Evolutionary conservation across 257 asterid genomes (phyloP), one percentile per base, ranked within the genome.

Genomic region (Voacanga thouarsii): DNA sequence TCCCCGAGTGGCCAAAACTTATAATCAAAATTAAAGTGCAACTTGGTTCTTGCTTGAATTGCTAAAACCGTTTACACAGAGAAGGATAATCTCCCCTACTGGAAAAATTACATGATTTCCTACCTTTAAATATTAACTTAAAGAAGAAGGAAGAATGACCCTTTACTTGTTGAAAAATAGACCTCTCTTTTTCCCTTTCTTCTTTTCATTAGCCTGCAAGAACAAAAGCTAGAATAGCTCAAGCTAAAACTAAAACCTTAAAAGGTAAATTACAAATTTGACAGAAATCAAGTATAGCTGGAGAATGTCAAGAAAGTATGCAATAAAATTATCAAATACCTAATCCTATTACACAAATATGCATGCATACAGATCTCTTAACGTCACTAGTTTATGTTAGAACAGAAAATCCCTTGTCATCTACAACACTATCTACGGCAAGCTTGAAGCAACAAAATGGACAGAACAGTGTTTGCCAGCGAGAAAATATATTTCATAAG

Each of bases 201-300:
- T 94, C 87, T 89, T 94, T 81, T 89, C 97, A 80, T 85, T 87
- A 81, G 96, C 98, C 97, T 93, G 94, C 91, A 87, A 28, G 50
- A 69, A 75, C 71, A 53, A 50, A 59, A 43, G 47, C 12, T 49
- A 41, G 39, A 78, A 72, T 49, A 66, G 8, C 28, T 80, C 44
- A 77, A 33, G 53, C 26, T 21, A 65, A 55, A 41, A 53, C 44
- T 4, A 10, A 55, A 21, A 18, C 15, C 3, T n/a, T n/a, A 44
- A 44, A 8, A 44, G 47, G 9, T 44, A 1, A 1, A 44, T 44
- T 47, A 11, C 21, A 19, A 55, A 24, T 18, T 19, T 7, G 24
- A 47, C 51, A 8, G 7, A 7, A 21, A 26, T 18, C 3, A 11
- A 19, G 28, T 12, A 16, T 39, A 47, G 12, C 57, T 6, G 33